Percentiles rank a stretch among this genome's conserved stretches.
Conservation (phyloP, 2,329 filamentous ascomycete species). For the Lecanicillium sp. region DNA sequence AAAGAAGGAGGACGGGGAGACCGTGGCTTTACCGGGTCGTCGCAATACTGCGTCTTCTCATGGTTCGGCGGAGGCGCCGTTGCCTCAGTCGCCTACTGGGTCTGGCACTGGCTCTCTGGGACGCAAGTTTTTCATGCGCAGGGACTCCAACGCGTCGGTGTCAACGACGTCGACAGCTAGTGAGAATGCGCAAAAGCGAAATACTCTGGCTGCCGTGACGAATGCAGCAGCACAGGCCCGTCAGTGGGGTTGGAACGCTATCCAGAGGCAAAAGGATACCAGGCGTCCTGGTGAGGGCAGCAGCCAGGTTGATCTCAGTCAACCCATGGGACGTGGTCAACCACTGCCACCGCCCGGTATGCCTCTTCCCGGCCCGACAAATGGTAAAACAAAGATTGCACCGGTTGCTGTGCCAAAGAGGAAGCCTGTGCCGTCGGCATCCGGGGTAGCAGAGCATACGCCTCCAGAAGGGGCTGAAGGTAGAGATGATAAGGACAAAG, state of each 20-base stretch:
- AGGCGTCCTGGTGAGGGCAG: conserved; percentile 23
- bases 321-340: conserved; percentile 76
- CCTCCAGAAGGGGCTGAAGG: conserved; percentile 16
- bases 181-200: conserved; percentile 30
- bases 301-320: conserved; percentile 36
- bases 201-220: conserved; percentile 45
- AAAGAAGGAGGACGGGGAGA: conserved; percentile 20
- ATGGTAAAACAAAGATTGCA: conserved; percentile 46
- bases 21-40: conserved; percentile 19
- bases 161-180: conserved; percentile 26
- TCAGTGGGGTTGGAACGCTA: conserved; percentile 51
- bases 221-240: conserved; percentile 47
- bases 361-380: conserved; percentile 61
- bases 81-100: conserved; percentile 19
- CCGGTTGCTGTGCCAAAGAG: conserved; percentile 52
- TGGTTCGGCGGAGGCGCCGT: conserved; percentile 17
- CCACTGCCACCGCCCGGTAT: conserved; percentile 74
- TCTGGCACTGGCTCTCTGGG: conserved; percentile 28
- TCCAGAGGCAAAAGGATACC: conserved; percentile 40
- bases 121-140: conserved; percentile 31
- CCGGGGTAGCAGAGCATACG: conserved; percentile 9
- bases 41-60: conserved; percentile 31
- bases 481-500: conserved; percentile 19
- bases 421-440: conserved; percentile 49
- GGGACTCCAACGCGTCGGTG: conserved; percentile 27